Conservation (phyloP, 2,329 filamentous ascomycete genomes). For the Fusarium coicis region DNA sequence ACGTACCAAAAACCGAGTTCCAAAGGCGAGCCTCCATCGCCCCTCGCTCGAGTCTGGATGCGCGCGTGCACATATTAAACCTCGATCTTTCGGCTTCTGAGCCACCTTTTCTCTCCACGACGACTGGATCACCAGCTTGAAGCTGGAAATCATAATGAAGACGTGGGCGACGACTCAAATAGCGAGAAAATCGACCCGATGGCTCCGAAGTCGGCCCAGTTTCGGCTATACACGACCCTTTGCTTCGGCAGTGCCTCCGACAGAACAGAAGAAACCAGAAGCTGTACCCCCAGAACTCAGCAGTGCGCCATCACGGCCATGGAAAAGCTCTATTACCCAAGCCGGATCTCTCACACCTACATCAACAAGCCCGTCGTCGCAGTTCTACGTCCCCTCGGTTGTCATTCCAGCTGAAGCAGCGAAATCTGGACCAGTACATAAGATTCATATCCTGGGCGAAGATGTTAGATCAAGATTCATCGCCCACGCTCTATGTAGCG, state of each 20-base stretch:
- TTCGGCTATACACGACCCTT: constrained; percentile 51
- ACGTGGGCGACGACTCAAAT: constrained; percentile 58
- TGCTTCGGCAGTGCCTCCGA: constrained; percentile 44
- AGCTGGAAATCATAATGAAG: constrained; percentile 52
- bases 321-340: constrained; percentile 15
- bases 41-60: background rate
- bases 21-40: background rate
- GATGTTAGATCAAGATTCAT: constrained; percentile 55
- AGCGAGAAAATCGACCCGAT: constrained; percentile 51
- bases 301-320: constrained; percentile 35
- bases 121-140: constrained; percentile 35
- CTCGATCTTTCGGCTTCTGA: constrained; percentile 14
- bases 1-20: background rate
- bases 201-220: constrained; percentile 52
- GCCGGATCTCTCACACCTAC: constrained; percentile 23
- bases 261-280: constrained; percentile 39
- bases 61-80: constrained; percentile 17
- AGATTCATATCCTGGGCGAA: constrained; percentile 56
- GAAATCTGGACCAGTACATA: constrained; percentile 49
- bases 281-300: constrained; percentile 36
- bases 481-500: constrained; percentile 53
- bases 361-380: constrained; percentile 29
- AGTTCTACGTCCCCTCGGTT: constrained; percentile 52
- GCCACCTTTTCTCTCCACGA: constrained; percentile 10
- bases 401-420: constrained; percentile 48